Percentiles rank a stretch among this genome's conserved stretches.
Conservation (phyloP, 2,329 filamentous ascomycete species). For the Passalora sequoiae region DNA sequence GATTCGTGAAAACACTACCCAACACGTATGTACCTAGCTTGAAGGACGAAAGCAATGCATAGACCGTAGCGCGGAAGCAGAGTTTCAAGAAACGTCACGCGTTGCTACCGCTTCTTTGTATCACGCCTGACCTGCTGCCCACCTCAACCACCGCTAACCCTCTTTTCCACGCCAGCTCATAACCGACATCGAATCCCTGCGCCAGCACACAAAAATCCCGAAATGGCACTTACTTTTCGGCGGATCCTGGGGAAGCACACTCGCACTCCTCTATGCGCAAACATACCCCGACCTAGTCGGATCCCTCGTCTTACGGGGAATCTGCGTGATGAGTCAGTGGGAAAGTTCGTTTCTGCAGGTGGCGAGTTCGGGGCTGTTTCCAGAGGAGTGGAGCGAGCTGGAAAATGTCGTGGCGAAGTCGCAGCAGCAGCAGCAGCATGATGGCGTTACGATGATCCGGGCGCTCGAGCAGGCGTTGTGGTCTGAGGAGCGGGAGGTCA, state of each 20-base stretch:
- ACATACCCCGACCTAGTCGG: constrained; percentile 7
- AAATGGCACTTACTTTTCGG: constrained; percentile 15
- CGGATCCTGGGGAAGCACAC: constrained; percentile 10
- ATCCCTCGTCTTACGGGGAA: constrained; percentile 8
- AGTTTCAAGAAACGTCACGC: too few relatives aligned
- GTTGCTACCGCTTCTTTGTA: too few relatives aligned
- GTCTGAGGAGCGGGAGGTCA: not conserved
- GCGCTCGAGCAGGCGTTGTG: not conserved
- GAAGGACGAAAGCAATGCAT: too few relatives aligned
- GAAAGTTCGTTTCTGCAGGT: not conserved
- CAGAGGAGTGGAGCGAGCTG: not conserved
- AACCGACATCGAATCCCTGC: constrained; percentile 9
- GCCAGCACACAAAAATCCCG: constrained; percentile 4
- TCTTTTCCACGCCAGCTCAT: too few relatives aligned
- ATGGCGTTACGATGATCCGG: too few relatives aligned
- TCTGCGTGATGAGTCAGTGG: not conserved
- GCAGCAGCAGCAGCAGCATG: not conserved
- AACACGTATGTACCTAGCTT: too few relatives aligned
- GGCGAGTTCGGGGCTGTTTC: not conserved
- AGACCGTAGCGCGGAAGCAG: too few relatives aligned
- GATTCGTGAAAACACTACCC: constrained; percentile 11
- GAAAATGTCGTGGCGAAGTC: not conserved
- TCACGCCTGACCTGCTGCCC: too few relatives aligned
- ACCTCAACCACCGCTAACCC: too few relatives aligned
- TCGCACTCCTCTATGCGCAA: constrained; percentile 11